Conservation (phyloP, 495 filamentous ascomycete genomes). For the Amorphotheca resinae region DNA sequence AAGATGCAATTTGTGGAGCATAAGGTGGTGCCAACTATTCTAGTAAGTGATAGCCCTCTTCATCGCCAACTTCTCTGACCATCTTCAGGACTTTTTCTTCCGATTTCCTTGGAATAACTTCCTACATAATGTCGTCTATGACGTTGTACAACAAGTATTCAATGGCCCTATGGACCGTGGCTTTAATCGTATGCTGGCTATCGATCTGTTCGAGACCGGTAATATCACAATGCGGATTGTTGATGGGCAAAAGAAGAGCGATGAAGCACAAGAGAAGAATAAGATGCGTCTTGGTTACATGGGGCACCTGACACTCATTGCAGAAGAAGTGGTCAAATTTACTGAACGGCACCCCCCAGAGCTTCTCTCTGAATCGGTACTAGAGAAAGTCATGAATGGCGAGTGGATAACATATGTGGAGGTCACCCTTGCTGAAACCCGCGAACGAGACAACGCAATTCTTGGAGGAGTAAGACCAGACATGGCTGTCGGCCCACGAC, state of each 20-base stretch:
- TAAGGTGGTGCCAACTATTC: slow-evolving; percentile 85
- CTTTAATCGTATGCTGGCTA: slow-evolving; percentile 83
- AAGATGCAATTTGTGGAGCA: slow-evolving; percentile 97
- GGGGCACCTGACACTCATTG: slow-evolving; percentile 94
- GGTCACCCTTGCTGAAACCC: slow-evolving; percentile 80
- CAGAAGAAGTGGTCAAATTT: slow-evolving; percentile 98
- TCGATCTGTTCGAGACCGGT: slow-evolving; percentile 83
- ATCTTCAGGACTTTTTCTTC: slow-evolving; percentile 79
- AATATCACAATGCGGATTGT: slow-evolving; percentile 85
- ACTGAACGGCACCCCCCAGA: slow-evolving; percentile 88
- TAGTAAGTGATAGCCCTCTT: slow-evolving; percentile 44
- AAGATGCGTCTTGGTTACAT: slow-evolving; percentile 96
- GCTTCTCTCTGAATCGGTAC: slow-evolving; percentile 65
- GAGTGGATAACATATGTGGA: slow-evolving; percentile 96
- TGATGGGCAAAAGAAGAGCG: slow-evolving; percentile 75
- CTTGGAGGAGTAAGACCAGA: slow-evolving; percentile 90
- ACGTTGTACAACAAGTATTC: slow-evolving; percentile 98
- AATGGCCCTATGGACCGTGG: slow-evolving; percentile 96
- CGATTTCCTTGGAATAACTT: slow-evolving; percentile 99
- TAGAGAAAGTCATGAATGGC: slow-evolving; percentile 75
- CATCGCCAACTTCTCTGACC: slow-evolving; percentile 6
- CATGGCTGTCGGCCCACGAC: slow-evolving; percentile 41
- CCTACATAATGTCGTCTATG: slow-evolving; percentile 97
- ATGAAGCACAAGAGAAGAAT: slow-evolving; percentile 64
- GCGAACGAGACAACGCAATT: slow-evolving; percentile 95